Conservation (phyloP, 2,329 filamentous ascomycete genomes). For the Microdochium bolleyi region DNA sequence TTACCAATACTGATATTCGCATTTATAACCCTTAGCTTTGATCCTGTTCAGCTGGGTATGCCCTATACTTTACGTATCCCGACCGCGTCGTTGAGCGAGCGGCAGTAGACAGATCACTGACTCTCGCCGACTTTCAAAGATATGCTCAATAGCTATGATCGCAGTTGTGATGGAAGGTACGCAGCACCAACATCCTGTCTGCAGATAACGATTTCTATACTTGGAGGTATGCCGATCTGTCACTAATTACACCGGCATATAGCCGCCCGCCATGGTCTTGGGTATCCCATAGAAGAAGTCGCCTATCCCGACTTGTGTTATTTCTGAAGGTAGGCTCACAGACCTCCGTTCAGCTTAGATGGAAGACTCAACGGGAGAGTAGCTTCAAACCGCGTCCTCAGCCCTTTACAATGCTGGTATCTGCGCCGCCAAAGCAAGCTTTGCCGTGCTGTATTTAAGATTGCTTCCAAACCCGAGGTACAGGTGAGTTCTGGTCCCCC, state of each 20-base stretch:
- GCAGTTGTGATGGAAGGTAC: background rate
- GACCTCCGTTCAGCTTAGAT: background rate
- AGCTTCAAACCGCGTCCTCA: conserved; percentile 13
- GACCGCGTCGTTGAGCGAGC: too few relatives aligned
- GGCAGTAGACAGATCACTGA: too few relatives aligned
- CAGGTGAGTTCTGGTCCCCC: background rate
- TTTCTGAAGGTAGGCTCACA: background rate
- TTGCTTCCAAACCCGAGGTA: background rate
- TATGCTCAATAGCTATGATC: conserved; percentile 1
- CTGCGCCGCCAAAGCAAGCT: conserved; percentile 19
- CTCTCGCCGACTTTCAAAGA: conserved; percentile 5
- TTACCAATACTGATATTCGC: background rate
- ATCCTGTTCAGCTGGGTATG: conserved; percentile 12
- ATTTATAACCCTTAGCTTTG: conserved; percentile 3
- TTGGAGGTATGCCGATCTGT: background rate
- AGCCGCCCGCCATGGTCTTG: background rate
- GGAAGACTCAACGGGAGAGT: background rate
- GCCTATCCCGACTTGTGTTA: background rate
- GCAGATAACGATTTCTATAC: too few relatives aligned
- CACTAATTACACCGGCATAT: background rate
- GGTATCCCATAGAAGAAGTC: background rate
- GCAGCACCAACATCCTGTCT: background rate
- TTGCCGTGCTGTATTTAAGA: conserved; percentile 21
- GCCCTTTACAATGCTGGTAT: conserved; percentile 19
- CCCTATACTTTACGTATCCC: background rate